phyloP scores from a whole-genome alignment of 169 alveolate genomes.

The Plasmodium vivax region DNA sequence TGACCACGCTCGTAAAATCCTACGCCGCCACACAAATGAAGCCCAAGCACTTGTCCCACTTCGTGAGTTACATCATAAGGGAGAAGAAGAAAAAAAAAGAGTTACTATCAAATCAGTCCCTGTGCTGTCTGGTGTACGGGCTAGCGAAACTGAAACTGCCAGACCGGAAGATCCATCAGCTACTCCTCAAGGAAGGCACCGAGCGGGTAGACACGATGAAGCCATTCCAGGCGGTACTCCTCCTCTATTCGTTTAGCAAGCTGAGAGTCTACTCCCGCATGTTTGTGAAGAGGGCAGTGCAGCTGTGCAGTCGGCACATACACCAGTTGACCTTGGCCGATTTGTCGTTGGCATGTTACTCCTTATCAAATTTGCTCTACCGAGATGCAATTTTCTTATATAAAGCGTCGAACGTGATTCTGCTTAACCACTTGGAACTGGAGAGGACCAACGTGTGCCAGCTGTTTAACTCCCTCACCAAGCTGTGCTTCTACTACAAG shows the following conservation, averaged over 20 bases:
- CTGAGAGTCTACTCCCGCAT: conserved; percentile 45
- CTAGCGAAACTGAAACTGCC: conserved; percentile 28
- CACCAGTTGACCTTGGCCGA: conserved; percentile 34
- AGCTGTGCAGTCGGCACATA: conserved; percentile 40
- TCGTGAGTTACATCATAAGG: conserved; percentile 61
- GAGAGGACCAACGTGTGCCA: conserved; percentile 28
- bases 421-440: conserved; percentile 23
- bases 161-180: conserved; percentile 41
- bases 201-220: conserved; percentile 24
- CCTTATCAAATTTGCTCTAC: conserved; percentile 55
- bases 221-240: conserved; percentile 29
- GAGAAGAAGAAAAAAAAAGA: conserved; percentile 57
- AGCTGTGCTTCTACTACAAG: conserved; percentile 46
- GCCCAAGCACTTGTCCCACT: conserved; percentile 13
- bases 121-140: conserved; percentile 43
- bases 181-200: conserved; percentile 40
- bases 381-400: conserved; percentile 51
- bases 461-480: conserved; percentile 48
- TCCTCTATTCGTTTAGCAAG: conserved; percentile 50
- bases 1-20: conserved; percentile 40
- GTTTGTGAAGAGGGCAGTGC: conserved; percentile 53
- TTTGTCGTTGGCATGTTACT: conserved; percentile 36
- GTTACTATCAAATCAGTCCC: conserved; percentile 28
- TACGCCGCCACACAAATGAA: conserved; percentile 27
- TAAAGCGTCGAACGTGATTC: conserved; percentile 31